Conservation (phyloP, 352 stramenopile species). For the Phytophthora ramorum region DNA sequence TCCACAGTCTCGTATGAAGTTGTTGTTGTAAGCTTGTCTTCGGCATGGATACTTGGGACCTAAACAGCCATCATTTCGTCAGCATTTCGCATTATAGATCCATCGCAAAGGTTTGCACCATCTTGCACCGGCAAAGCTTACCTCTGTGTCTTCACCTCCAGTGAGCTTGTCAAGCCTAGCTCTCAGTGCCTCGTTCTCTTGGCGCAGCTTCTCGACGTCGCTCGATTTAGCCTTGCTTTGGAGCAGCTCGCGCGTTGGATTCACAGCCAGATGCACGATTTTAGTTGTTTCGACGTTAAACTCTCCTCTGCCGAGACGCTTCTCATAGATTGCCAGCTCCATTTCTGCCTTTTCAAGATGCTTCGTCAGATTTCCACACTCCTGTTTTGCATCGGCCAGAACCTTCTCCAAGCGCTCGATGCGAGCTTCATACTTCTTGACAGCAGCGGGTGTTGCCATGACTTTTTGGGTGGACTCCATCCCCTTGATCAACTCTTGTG, state of each 20-base stretch:
- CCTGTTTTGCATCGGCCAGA: slow-evolving; percentile 45
- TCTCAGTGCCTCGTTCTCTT: slow-evolving; percentile 66
- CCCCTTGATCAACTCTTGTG: slow-evolving; percentile 52
- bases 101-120: not conserved
- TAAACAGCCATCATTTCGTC: slow-evolving; percentile 1
- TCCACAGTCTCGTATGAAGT: slow-evolving; percentile 89
- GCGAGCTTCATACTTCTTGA: slow-evolving; percentile 56
- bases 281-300: slow-evolving; percentile 88
- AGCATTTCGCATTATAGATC: not conserved
- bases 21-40: slow-evolving; percentile 66
- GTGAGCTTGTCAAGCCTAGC: slow-evolving; percentile 49
- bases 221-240: slow-evolving; percentile 45
- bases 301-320: slow-evolving; percentile 73
- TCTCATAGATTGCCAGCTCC: slow-evolving; percentile 72
- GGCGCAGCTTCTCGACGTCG: slow-evolving; percentile 52
- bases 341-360: slow-evolving; percentile 74
- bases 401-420: slow-evolving; percentile 59
- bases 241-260: slow-evolving; percentile 77
- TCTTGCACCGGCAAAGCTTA: slow-evolving; percentile 11
- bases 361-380: slow-evolving; percentile 57
- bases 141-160: slow-evolving; percentile 37
- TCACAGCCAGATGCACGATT: slow-evolving; percentile 88
- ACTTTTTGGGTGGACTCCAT: slow-evolving; percentile 44
- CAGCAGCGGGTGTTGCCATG: slow-evolving; percentile 46
- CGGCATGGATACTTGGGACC: slow-evolving; percentile 18